phyloP scores from a whole-genome alignment of 768 basidiomycete species.

The Suillus cothurnatus region DNA sequence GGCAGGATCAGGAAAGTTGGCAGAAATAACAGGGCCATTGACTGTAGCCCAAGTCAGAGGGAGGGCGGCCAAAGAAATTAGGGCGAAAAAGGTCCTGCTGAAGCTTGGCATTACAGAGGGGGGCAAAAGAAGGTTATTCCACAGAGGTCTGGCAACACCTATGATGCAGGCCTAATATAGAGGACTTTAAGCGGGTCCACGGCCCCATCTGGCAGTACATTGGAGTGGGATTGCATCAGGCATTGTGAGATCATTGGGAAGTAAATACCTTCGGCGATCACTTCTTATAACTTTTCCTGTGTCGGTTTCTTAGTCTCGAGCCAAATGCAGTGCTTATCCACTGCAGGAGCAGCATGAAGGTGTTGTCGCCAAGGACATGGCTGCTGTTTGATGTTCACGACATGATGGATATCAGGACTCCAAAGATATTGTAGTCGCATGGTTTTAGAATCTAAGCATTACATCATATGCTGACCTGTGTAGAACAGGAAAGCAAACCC shows the following conservation, averaged over 20 bases:
- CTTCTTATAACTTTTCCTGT: neutral
- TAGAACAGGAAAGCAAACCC: no score
- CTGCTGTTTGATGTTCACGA: neutral
- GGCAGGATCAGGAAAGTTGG: constrained; percentile 26
- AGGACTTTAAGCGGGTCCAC: neutral
- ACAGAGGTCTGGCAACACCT: neutral
- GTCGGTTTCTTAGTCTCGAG: neutral
- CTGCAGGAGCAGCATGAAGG: neutral
- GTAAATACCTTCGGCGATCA: neutral
- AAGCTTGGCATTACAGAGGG: neutral
- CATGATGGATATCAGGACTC: neutral
- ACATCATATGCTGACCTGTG: neutral
- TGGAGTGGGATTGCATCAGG: neutral
- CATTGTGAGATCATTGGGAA: neutral
- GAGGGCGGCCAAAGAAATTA: neutral
- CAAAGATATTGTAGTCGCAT: neutral
- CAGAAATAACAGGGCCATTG: constrained; percentile 21
- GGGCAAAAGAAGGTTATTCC: neutral
- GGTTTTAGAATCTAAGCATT: neutral
- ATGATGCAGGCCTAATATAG: neutral
- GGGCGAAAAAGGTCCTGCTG: neutral
- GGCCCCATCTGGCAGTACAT: neutral
- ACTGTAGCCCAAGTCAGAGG: constrained; percentile 9
- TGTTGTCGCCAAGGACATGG: neutral
- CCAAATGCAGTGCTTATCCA: neutral